Evolutionary conservation across 352 stramenopile species (phyloP), one percentile per base, ranked within the genome.

Genomic region (Phytophthora syringae): DNA sequence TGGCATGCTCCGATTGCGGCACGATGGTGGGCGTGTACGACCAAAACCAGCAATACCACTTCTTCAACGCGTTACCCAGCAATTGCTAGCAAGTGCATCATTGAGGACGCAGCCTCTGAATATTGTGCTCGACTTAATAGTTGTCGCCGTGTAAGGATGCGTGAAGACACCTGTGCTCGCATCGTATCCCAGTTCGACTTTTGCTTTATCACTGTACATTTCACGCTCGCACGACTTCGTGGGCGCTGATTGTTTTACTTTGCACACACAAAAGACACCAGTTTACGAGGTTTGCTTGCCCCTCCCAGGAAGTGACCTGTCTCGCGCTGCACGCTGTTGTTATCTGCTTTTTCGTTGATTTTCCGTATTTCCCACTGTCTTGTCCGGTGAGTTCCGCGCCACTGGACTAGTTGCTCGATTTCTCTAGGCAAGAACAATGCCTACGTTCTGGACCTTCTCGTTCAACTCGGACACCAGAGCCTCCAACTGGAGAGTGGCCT

Each of bases 31-130:
- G 82, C 20, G 82, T 92, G 7, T 90, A 80, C 60, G 84, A 93
- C 55, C 67, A 28, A 11, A 47, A 84, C 12, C 72, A 82, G 64
- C 71, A 80, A 37, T 93, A 83, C 54, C 82, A 93, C 54, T 93
- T 93, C 52, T 93, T 93, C 62, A 93, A 93, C 68, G 73, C 82
- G 22, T 71, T 93, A 58, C 84, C 84, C 15, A 90, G 84, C 55
- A 86, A 74, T 45, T 80, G 55, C 51, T 84, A 82, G 58, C 16
- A 22, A 48, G 32, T 42, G 16, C 12, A 42, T n/a, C 12, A 15
- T 15, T 3, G 13, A 59, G 36, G 53, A 54, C 1, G 11, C 48
- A 32, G 47, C 59, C 59, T 67, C 49, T 36, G 18, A 54, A 28
- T 66, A 52, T 52, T 64, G 48, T 64, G 56, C 32, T 65, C 30